Percentiles rank a stretch among this genome's conserved stretches.
Evolutionary conservation across 2,329 filamentous ascomycete genomes (phyloP).

Genomic region (Myriangium duriaei): DNA sequence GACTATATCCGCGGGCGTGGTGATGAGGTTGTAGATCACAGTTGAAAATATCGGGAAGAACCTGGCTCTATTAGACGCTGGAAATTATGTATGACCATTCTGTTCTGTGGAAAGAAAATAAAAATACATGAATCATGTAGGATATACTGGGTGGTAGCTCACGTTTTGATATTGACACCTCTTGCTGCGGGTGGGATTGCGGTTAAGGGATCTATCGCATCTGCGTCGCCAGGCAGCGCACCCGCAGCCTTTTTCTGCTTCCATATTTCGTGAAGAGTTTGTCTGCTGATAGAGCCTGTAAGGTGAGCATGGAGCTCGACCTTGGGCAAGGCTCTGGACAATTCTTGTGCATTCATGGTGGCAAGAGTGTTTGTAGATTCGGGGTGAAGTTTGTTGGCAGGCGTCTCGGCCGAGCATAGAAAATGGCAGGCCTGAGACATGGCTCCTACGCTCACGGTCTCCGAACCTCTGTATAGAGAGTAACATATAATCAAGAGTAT

Average conservation of each 20-base stretch:
- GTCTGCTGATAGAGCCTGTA: slow-evolving; percentile 62
- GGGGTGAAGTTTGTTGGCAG: too few species aligned
- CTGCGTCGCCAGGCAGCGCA: slow-evolving; percentile 24
- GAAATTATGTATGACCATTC: too few species aligned
- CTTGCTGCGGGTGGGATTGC: slow-evolving; percentile 56
- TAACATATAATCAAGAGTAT: not conserved
- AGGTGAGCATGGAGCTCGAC: slow-evolving; percentile 64
- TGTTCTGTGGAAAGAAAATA: slow-evolving; percentile 9
- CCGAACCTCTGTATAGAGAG: too few species aligned
- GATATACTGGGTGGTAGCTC: slow-evolving; percentile 7
- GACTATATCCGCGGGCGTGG: slow-evolving; percentile 40
- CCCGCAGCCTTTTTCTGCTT: slow-evolving; percentile 40
- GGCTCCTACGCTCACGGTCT: too few species aligned
- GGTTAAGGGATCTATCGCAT: slow-evolving; percentile 54
- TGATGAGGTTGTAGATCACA: slow-evolving; percentile 67
- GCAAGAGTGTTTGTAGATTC: too few species aligned
- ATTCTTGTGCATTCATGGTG: slow-evolving; percentile 15
- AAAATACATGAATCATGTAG: not conserved
- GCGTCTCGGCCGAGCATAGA: too few species aligned
- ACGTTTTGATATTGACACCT: slow-evolving; percentile 8
- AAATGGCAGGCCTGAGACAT: too few species aligned
- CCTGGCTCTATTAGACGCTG: slow-evolving; percentile 35
- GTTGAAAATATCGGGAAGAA: slow-evolving; percentile 70
- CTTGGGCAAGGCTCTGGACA: slow-evolving; percentile 29
- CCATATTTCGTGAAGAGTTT: slow-evolving; percentile 67